Evolutionary conservation across 2,329 filamentous ascomycete genomes (phyloP).

Genomic region (Ophioceras dolichostomum): DNA sequence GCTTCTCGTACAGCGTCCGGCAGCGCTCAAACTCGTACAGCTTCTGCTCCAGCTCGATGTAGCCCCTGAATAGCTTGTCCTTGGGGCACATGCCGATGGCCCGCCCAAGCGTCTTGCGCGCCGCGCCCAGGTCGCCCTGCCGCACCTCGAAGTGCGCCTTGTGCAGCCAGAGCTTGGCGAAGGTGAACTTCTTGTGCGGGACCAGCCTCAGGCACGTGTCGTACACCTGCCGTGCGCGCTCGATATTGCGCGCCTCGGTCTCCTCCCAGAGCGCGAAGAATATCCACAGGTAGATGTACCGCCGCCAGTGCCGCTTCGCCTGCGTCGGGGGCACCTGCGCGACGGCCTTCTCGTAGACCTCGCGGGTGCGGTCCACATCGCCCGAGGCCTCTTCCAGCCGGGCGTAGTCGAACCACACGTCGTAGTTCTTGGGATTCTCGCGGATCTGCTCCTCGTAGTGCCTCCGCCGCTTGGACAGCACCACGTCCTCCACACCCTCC

Average conservation of each 20-base stretch:
- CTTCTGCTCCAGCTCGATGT: conserved; percentile 85
- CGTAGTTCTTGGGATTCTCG: conserved; percentile 93
- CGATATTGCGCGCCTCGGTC: conserved; percentile 64
- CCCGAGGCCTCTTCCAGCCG: conserved; percentile 78
- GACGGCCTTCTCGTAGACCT: conserved; percentile 91
- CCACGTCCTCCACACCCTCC: conserved; percentile 89
- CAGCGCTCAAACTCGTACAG: conserved; percentile 91
- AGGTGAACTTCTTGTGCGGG: conserved; percentile 94
- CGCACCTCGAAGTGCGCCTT: conserved; percentile 90
- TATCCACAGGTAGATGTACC: conserved; percentile 96
- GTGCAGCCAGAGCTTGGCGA: conserved; percentile 90
- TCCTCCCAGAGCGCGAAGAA: conserved; percentile 97
- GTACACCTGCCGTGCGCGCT: conserved; percentile 81
- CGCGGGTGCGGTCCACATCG: conserved; percentile 71
- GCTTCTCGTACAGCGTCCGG: conserved; percentile 85
- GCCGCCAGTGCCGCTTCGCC: conserved; percentile 93
- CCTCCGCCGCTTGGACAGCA: conserved; percentile 84
- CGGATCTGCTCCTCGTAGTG: conserved; percentile 92
- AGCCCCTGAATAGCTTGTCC: conserved; percentile 87
- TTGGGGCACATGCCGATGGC: conserved; percentile 94
- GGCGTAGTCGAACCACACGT: conserved; percentile 93
- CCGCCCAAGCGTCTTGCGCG: conserved; percentile 79
- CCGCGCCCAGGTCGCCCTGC: conserved; percentile 66
- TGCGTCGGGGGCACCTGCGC: conserved; percentile 90
- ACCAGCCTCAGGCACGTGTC: conserved; percentile 76